A percentile compares a stretch with the other conserved stretches of the same genome.
Conservation (phyloP, 2,329 filamentous ascomycete species). For the Microdochium nivale region DNA sequence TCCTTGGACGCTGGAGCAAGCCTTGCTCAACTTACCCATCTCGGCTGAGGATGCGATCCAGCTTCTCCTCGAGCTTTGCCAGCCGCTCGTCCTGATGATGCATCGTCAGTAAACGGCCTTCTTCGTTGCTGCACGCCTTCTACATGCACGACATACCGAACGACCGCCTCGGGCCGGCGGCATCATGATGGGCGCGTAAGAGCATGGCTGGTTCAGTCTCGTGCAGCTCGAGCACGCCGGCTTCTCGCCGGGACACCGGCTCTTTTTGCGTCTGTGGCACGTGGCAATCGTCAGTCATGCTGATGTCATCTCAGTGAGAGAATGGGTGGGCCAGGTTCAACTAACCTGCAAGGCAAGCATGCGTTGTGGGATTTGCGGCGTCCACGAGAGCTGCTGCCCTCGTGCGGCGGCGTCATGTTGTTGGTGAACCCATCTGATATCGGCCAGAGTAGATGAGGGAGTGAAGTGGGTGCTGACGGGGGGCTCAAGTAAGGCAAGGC, state of each 20-base stretch:
- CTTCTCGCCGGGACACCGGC: slow-evolving; percentile 41
- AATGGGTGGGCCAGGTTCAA: slow-evolving; percentile 1
- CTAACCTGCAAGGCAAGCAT: slow-evolving; percentile 38
- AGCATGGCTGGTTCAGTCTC: slow-evolving; percentile 36
- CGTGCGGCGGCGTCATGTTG: slow-evolving; percentile 23
- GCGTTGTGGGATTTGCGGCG: slow-evolving; percentile 31
- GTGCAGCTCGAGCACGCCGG: slow-evolving; percentile 41
- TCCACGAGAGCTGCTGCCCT: slow-evolving; percentile 19
- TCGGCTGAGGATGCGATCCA: slow-evolving; percentile 38
- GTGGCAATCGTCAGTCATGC: slow-evolving; percentile 5
- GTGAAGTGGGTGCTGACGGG: no score
- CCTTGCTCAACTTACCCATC: slow-evolving; percentile 19
- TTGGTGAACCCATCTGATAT: neutral
- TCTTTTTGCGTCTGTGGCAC: slow-evolving; percentile 34
- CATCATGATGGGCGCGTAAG: slow-evolving; percentile 26
- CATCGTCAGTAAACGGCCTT: neutral
- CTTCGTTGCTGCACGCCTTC: neutral
- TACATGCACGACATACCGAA: slow-evolving; percentile 27
- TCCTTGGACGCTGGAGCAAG: slow-evolving; percentile 2
- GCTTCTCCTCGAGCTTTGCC: slow-evolving; percentile 41
- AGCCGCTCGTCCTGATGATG: slow-evolving; percentile 36
- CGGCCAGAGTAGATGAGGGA: no score
- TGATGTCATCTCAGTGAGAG: neutral
- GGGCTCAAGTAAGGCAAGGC: no score
- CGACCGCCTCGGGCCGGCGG: slow-evolving; percentile 29